Percentiles rank a stretch among this genome's conserved stretches.
These are phyloP conservation scores for Endogone sp. DNA, from an alignment of 192 early-diverging fungal species.

Conservation along the genomic window DNA sequence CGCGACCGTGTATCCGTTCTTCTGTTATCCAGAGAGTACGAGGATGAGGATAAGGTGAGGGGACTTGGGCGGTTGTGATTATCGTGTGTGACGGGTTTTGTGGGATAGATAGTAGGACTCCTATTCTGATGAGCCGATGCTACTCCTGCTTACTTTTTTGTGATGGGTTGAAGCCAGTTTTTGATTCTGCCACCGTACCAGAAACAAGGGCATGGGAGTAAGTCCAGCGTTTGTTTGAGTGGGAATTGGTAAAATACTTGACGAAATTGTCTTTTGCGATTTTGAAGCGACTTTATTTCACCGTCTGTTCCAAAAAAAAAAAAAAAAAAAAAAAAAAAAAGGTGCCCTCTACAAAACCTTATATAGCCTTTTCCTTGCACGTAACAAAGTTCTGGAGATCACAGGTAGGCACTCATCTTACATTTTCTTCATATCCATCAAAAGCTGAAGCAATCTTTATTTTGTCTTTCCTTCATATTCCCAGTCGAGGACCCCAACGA, in stretches of 20 bases:
- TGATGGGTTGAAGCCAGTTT: conserved; percentile 66
- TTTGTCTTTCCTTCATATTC: too few species aligned
- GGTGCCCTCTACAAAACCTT: conserved; percentile 60
- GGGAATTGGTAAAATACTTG: too few species aligned
- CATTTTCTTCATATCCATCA: not conserved
- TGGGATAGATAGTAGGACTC: too few species aligned
- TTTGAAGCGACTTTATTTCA: too few species aligned
- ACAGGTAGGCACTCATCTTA: conserved; percentile 43
- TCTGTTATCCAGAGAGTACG: conserved; percentile 70
- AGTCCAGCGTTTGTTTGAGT: conserved; percentile 1
- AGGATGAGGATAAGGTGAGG: conserved; percentile 81
- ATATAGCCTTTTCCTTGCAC: conserved; percentile 43
- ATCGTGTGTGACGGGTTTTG: not conserved
- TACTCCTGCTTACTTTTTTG: too few species aligned
- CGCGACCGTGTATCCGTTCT: conserved; percentile 82
- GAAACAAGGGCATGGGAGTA: conserved; percentile 75
- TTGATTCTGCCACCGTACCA: conserved; percentile 91
- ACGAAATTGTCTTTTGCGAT: too few species aligned
- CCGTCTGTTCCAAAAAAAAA: too few species aligned
- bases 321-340: too few species aligned
- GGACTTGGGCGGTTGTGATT: conserved; percentile 4
- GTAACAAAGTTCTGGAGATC: conserved; percentile 51
- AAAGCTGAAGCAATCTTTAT: not conserved
- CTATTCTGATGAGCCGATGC: too few species aligned
- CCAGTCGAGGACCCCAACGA: conserved; percentile 95